Percentiles rank a stretch among this genome's conserved stretches.
These are phyloP conservation scores for Monosporascus cannonballus DNA, from an alignment of 2,329 filamentous ascomycete genomes.

Conservation along the genomic window DNA sequence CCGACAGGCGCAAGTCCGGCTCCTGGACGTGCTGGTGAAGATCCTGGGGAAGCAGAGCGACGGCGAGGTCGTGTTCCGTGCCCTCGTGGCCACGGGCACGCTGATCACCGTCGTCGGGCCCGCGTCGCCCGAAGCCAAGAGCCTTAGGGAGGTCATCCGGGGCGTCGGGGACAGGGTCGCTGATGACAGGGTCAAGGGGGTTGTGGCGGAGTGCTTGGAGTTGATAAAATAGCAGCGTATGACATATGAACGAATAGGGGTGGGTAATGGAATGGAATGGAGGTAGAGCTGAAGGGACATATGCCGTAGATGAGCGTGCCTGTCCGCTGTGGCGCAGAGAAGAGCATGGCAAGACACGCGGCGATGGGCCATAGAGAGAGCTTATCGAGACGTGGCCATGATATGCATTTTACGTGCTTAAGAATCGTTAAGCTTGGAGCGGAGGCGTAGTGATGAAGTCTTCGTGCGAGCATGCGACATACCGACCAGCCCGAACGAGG, in stretches of 20 bases:
- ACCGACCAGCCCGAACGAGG: too few relatives aligned
- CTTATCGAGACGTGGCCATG: too few relatives aligned
- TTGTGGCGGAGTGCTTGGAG: conserved; percentile 40
- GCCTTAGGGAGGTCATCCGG: conserved; percentile 36
- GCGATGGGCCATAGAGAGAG: too few relatives aligned
- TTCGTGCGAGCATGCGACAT: too few relatives aligned
- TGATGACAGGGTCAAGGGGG: conserved; percentile 42
- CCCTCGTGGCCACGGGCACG: conserved; percentile 78
- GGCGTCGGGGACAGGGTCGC: conserved; percentile 36
- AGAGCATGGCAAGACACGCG: too few relatives aligned
- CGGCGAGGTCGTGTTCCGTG: conserved; percentile 76
- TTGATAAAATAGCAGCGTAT: conserved; percentile 20
- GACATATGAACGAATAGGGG: neutral
- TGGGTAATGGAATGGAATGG: too few relatives aligned
- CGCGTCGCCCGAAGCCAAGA: conserved; percentile 35
- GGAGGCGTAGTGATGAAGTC: too few relatives aligned
- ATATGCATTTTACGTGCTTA: too few relatives aligned
- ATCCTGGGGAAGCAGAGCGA: conserved; percentile 65
- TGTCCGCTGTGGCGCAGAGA: conserved; percentile 3
- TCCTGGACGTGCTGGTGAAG: conserved; percentile 56
- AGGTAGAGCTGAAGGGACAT: too few relatives aligned
- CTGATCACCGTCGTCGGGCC: conserved; percentile 54
- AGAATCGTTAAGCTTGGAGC: too few relatives aligned
- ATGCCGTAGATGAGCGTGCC: neutral
- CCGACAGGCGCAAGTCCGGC: conserved; percentile 37